phyloP scores from a whole-genome alignment of 805 yeast genomes.

The Blastobotrys peoriensis region DNA sequence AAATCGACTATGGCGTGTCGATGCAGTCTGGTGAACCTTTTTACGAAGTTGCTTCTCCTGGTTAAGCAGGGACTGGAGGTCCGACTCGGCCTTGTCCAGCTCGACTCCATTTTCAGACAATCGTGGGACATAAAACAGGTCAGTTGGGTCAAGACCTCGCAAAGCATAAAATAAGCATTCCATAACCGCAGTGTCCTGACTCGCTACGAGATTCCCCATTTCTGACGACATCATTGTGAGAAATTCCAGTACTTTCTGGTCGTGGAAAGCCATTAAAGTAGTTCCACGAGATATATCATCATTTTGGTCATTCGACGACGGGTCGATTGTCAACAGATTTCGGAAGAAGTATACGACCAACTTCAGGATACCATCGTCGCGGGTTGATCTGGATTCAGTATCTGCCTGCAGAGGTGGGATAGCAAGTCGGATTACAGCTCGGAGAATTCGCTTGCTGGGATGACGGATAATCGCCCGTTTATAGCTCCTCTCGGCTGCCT shows the following conservation, averaged over 20 bases:
- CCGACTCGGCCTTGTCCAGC: slow-evolving; percentile 2
- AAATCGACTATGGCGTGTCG: slow-evolving; percentile 82
- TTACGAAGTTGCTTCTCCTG: slow-evolving; percentile 54
- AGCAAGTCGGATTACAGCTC: slow-evolving; percentile 64
- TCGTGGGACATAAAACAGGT: slow-evolving; percentile 8
- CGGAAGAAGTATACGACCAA: slow-evolving; percentile 69
- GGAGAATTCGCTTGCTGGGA: slow-evolving; percentile 55
- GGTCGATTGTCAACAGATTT: slow-evolving; percentile 73
- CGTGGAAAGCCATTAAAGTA: slow-evolving; percentile 52
- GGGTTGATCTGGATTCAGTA: slow-evolving; percentile 48
- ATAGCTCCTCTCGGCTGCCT: slow-evolving; percentile 61
- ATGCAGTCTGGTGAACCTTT: slow-evolving; percentile 42
- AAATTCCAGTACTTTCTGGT: slow-evolving; percentile 67
- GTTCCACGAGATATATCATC: slow-evolving; percentile 66
- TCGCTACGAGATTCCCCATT: slow-evolving; percentile 56
- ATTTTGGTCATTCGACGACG: slow-evolving; percentile 48
- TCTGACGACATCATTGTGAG: slow-evolving; percentile 65
- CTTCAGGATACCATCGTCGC: slow-evolving; percentile 68
- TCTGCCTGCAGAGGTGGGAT: slow-evolving; percentile 40
- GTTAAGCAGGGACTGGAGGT: slow-evolving; percentile 42
- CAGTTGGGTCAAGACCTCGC: slow-evolving; percentile 46
- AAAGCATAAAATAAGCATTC: slow-evolving; percentile 65
- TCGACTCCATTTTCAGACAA: slow-evolving; percentile 13
- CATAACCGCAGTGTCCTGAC: slow-evolving; percentile 55
- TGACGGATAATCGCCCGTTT: slow-evolving; percentile 60